Conservation (phyloP, 1,284 basidiomycete species). For the Blastosporella zonata region DNA sequence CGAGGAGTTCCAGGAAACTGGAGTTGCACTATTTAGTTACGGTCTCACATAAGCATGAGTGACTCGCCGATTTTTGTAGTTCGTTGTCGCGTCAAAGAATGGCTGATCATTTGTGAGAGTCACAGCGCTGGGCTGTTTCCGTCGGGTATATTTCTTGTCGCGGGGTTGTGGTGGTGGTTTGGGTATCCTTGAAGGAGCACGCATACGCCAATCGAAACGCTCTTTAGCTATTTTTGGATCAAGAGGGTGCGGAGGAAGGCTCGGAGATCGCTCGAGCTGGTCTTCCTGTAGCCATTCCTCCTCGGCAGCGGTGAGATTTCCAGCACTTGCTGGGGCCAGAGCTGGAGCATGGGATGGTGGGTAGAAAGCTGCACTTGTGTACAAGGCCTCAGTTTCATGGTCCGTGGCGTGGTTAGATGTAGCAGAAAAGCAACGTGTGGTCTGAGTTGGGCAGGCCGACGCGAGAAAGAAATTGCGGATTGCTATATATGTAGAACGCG, state of each 20-base stretch:
- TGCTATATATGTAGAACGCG: constrained; percentile 14
- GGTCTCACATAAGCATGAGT: not conserved
- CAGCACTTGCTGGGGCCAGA: not conserved
- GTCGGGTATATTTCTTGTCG: constrained; percentile 25
- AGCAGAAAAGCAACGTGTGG: constrained; percentile 9
- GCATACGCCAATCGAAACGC: constrained; percentile 27
- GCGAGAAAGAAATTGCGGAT: constrained; percentile 20
- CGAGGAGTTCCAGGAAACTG: constrained; percentile 65
- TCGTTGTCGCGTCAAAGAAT: constrained; percentile 42
- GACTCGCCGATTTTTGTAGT: constrained; percentile 43
- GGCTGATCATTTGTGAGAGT: constrained; percentile 33
- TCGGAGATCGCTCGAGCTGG: constrained; percentile 7
- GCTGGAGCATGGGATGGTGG: constrained; percentile 2
- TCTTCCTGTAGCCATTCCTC: constrained; percentile 28
- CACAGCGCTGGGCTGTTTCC: constrained; percentile 33
- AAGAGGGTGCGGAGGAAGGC: constrained; percentile 1
- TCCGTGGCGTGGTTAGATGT: constrained; percentile 6
- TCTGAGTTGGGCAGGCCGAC: constrained; percentile 15
- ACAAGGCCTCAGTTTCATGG: constrained; percentile 16
- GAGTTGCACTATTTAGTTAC: not conserved
- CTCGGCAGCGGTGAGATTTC: constrained; percentile 22
- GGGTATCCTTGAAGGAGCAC: constrained; percentile 20
- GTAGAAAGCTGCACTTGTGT: constrained; percentile 11
- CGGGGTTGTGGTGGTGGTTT: constrained; percentile 2
- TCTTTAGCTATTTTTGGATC: constrained; percentile 6